These are phyloP conservation scores for Sordariomycetes sp. DNA, from an alignment of 2,329 filamentous ascomycete genomes.

Conservation along the genomic window DNA sequence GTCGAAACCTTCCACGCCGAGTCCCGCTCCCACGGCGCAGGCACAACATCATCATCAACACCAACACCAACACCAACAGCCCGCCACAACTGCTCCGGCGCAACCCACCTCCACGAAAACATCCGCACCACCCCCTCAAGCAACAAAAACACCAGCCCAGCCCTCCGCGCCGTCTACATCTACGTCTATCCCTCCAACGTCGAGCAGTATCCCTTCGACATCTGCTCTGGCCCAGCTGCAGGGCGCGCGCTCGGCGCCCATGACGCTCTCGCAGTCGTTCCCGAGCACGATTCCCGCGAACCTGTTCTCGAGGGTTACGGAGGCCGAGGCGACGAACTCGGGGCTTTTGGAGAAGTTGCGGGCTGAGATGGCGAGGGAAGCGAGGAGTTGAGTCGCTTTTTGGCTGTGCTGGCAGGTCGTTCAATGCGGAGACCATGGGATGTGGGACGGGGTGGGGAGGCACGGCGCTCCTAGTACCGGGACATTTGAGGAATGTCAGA, in stretches of 20 bases:
- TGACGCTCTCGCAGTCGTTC: slow-evolving; percentile 2
- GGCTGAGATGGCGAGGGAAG: slow-evolving; percentile 2
- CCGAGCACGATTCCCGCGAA: slow-evolving; percentile 1
- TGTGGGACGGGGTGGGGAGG: not conserved
- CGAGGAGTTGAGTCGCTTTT: not conserved
- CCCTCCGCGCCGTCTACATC: not conserved
- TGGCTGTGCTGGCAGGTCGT: not conserved
- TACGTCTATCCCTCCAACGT: not conserved
- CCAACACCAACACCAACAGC: no score
- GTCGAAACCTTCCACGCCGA: not conserved
- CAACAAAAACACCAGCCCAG: not conserved
- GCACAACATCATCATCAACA: not conserved
- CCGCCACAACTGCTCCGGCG: not conserved
- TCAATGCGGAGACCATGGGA: not conserved
- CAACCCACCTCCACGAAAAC: not conserved
- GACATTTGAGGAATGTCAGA: no score
- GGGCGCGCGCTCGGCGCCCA: not conserved
- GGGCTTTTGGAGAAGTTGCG: slow-evolving; percentile 2
- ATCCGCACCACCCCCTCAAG: not conserved
- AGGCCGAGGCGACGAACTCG: slow-evolving; percentile 2
- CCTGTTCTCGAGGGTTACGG: slow-evolving; percentile 4
- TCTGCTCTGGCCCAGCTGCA: not conserved
- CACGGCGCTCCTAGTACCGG: no score
- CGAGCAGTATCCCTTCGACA: not conserved
- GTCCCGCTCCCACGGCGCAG: not conserved